phyloP scores from a whole-genome alignment of 177 flowering plant species.

The Vitis hybrid region DNA sequence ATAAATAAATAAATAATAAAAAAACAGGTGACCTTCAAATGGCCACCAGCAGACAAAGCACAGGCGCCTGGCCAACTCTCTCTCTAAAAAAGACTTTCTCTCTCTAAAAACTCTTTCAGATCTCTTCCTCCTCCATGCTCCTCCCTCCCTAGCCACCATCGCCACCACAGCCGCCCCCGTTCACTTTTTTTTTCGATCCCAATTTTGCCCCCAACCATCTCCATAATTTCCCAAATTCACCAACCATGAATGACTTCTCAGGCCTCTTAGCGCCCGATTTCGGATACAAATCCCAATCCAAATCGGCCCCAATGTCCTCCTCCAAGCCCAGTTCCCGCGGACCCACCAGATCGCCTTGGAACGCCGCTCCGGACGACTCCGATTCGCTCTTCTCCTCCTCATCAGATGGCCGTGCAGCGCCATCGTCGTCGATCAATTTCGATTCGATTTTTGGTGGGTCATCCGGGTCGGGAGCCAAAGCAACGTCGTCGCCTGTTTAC shows the following conservation, averaged over 20 bases:
- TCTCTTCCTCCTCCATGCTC: too few species aligned
- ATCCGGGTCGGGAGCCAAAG: slow-evolving; percentile 14
- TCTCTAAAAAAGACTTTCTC: too few species aligned
- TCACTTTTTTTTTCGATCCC: too few species aligned
- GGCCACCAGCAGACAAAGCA: too few species aligned
- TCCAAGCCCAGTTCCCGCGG: slow-evolving; percentile 34
- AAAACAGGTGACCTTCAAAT: too few species aligned
- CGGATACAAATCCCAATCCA: slow-evolving; percentile 76
- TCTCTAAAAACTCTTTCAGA: too few species aligned
- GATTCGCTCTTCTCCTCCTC: background rate
- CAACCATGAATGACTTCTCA: slow-evolving; percentile 64
- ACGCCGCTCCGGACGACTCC: background rate
- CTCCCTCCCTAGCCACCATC: too few species aligned
- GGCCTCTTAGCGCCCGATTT: slow-evolving; percentile 62
- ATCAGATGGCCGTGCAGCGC: background rate
- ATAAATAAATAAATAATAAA: too few species aligned
- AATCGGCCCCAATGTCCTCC: slow-evolving; percentile 73
- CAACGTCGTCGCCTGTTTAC: slow-evolving; percentile 49
- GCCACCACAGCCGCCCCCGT: too few species aligned
- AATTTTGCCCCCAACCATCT: too few species aligned
- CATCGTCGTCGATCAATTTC: slow-evolving; percentile 21
- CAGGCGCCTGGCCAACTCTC: too few species aligned
- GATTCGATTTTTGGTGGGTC: slow-evolving; percentile 45
- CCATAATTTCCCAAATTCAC: background rate
- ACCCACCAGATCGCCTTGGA: background rate